Evolutionary conservation across 352 stramenopile genomes (phyloP), one percentile per base, ranked within the genome.

Genomic region (Globisporangium yorkense): DNA sequence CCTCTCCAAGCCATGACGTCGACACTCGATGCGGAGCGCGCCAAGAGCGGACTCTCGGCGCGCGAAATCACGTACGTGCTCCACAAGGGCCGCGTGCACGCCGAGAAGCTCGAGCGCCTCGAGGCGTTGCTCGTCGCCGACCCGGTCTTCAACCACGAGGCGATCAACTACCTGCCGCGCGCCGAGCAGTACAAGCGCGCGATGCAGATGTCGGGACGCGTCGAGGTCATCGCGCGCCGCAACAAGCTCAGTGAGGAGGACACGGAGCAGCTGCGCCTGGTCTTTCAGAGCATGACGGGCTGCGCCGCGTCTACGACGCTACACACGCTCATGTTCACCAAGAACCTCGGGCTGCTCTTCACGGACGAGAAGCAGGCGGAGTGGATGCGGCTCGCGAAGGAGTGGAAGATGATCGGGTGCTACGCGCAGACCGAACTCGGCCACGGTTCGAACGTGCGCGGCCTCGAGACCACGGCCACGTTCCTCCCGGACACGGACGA

Each of bases 361-460:
- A 67, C 65, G 35, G 69, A 77, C 2, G 64, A 80, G n/a, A 84
- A 95, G 61, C 68, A 76, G 44, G 60, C 62, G 21, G 75, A 77
- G 45, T 93, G 85, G 85, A 56, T 92, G 16, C 69, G 67, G 12
- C 64, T 89, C 4, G 18, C 86, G 13, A 68, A 60, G 20, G 80
- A 65, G 53, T 90, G 67, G 69, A 68, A 75, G 56, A 90, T 96
- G 46, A 53, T 89, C 3, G 94, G 94, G 16, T 96, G 84, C 21
- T 98, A 98, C 60, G 94, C 94, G 2, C 96, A 99, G 70, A 99
- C 96, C 0, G 96, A 99, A 65, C 67, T 99, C 1, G 95, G 94
- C 35, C 96, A 99, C 67, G 94, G 94, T 12, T 96, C 75, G 41
- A 98, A 98, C 65, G 77, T 94, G 10, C 76, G 88, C 51, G 85